These are phyloP conservation scores for Aureobasidium subglaciale DNA, from an alignment of 2,329 filamentous ascomycete genomes.

Conservation along the genomic window DNA sequence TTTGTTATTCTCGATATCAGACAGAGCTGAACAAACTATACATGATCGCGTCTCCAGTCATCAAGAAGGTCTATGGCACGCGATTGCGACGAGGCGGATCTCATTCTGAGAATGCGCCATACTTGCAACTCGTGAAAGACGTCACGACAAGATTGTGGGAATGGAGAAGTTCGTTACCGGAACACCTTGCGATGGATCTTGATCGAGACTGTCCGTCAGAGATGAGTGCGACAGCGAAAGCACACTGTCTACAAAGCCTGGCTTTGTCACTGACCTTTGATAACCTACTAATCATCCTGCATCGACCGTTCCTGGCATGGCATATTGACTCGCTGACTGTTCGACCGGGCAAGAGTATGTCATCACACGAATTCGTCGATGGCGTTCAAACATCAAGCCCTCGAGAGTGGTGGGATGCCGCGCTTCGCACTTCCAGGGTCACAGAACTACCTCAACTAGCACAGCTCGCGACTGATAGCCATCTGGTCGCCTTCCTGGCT, in stretches of 20 bases:
- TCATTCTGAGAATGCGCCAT: conserved; percentile 13
- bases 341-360: not conserved
- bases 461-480: conserved; percentile 35
- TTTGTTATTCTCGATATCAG: conserved; percentile 24
- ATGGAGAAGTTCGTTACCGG: conserved; percentile 24
- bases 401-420: conserved; percentile 33
- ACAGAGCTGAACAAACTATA: conserved; percentile 27
- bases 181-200: conserved; percentile 21
- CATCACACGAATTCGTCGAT: not conserved
- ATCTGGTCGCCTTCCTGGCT: conserved; percentile 38
- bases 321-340: conserved; percentile 25
- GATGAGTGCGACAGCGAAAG: conserved; percentile 17
- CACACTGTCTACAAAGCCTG: conserved; percentile 32
- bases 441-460: conserved; percentile 30
- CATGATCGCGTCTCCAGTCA: conserved; percentile 26
- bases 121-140: conserved; percentile 20
- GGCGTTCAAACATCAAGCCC: conserved; percentile 21
- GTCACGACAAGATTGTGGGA: conserved; percentile 21
- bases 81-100: conserved; percentile 12
- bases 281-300: conserved; percentile 37
- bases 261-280: conserved; percentile 39
- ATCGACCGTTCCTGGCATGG: conserved; percentile 36
- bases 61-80: conserved; percentile 26
- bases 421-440: conserved; percentile 34
- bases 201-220: conserved; percentile 20